Conservation (phyloP, 2,329 filamentous ascomycete genomes). For the Cladophialophora chaetospira region DNA sequence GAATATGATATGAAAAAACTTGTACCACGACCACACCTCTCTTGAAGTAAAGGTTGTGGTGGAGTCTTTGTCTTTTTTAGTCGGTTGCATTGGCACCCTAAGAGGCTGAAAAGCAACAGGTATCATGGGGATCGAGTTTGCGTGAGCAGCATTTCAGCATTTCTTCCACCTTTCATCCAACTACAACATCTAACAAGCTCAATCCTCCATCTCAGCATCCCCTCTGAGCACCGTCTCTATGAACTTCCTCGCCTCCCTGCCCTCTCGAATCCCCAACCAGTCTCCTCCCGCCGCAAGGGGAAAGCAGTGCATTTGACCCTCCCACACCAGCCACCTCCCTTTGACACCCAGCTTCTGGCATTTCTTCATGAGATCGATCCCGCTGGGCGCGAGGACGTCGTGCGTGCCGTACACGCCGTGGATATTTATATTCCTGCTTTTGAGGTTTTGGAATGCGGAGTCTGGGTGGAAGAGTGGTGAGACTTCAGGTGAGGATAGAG, state of each 20-base stretch:
- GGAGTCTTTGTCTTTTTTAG: too few species aligned
- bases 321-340: slow-evolving; percentile 62
- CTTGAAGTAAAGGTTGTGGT: too few species aligned
- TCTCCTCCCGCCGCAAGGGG: slow-evolving; percentile 54
- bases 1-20: too few species aligned
- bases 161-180: too few species aligned
- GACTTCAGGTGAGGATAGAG: slow-evolving; percentile 45
- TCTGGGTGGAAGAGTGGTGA: slow-evolving; percentile 48
- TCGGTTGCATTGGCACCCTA: too few species aligned
- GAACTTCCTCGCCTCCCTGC: slow-evolving; percentile 46
- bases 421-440: slow-evolving; percentile 48
- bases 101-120: too few species aligned
- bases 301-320: slow-evolving; percentile 64
- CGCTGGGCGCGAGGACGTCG: slow-evolving; percentile 59
- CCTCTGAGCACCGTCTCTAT: slow-evolving; percentile 35
- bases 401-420: slow-evolving; percentile 56
- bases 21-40: too few species aligned
- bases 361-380: slow-evolving; percentile 50
- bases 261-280: slow-evolving; percentile 51
- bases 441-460: slow-evolving; percentile 45
- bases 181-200: too few species aligned
- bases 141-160: too few species aligned
- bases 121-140: too few species aligned
- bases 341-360: slow-evolving; percentile 47
- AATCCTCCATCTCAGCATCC: slow-evolving; percentile 8